phyloP scores from a whole-genome alignment of 169 alveolate species.

The Plasmodium malariae region DNA sequence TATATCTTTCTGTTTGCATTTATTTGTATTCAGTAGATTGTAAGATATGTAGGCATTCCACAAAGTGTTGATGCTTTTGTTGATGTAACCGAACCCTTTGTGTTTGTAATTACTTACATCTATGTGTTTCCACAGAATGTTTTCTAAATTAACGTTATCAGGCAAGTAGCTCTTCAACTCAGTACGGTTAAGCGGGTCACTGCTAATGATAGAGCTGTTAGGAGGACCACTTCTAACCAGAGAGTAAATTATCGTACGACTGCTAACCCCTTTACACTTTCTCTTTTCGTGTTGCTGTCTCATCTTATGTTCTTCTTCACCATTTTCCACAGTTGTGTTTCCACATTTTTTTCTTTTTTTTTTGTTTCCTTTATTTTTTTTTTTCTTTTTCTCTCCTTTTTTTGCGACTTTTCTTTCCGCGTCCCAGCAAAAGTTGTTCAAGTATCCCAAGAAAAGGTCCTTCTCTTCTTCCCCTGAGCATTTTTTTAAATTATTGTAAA shows the following conservation, averaged over 20 bases:
- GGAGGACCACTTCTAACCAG: no score
- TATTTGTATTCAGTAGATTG: constrained; percentile 1
- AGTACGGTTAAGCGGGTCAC: background rate
- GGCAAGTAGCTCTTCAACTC: constrained; percentile 10
- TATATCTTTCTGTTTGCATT: constrained; percentile 18
- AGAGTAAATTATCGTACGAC: no score
- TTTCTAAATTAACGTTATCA: constrained; percentile 27
- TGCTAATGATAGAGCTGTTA: no score
- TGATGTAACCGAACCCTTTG: background rate
- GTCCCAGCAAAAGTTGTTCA: background rate
- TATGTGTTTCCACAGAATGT: constrained; percentile 28
- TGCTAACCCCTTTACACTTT: no score
- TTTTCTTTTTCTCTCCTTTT: background rate
- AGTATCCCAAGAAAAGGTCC: constrained; percentile 2
- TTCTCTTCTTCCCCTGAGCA: background rate
- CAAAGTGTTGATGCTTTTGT: constrained; percentile 13
- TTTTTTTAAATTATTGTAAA: background rate
- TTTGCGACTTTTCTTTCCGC: background rate
- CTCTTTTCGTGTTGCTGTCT: no score
- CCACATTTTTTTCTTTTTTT: background rate
- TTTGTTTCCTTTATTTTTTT: background rate
- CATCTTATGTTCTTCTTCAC: background rate
- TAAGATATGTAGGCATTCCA: constrained; percentile 31
- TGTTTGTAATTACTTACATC: constrained; percentile 6
- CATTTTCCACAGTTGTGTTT: background rate